A percentile compares a stretch with the other conserved stretches of the same genome.
Conservation (phyloP, 805 yeast species). For the Candida hungchunana region DNA sequence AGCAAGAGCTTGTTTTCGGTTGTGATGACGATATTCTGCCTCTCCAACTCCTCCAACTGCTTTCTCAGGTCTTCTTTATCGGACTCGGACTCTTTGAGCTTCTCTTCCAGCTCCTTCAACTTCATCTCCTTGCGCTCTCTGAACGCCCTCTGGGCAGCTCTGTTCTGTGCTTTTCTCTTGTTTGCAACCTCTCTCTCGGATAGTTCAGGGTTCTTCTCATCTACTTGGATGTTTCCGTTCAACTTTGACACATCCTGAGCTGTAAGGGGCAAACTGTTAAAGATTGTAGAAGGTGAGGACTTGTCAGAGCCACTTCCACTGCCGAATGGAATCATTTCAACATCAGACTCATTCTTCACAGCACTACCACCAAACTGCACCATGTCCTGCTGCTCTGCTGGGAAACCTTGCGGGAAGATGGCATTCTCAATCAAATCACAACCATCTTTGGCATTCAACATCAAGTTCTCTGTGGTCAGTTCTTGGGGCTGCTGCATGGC, state of each 20-base stretch:
- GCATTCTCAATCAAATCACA: conserved; percentile 19
- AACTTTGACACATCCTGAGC: conserved; percentile 9
- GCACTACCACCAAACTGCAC: not conserved
- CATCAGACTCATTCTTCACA: conserved; percentile 7
- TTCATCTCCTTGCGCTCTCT: conserved; percentile 75
- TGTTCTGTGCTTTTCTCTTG: conserved; percentile 70
- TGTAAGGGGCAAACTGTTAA: conserved; percentile 11
- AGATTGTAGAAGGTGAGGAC: conserved; percentile 19
- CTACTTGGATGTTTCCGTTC: conserved; percentile 6
- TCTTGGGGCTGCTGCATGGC: conserved; percentile 4
- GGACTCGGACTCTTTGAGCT: conserved; percentile 52
- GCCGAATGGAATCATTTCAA: conserved; percentile 4
- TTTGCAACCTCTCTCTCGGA: conserved; percentile 40
- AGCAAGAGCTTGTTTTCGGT: conserved; percentile 60
- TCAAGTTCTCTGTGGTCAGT: conserved; percentile 13
- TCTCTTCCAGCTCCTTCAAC: conserved; percentile 60
- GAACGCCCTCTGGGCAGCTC: conserved; percentile 87
- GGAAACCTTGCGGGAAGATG: conserved; percentile 7
- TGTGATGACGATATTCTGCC: conserved; percentile 50
- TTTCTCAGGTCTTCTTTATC: conserved; percentile 43
- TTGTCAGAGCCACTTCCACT: conserved; percentile 16
- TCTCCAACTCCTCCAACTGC: conserved; percentile 47
- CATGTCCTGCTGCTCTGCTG: no score
- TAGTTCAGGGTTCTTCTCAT: conserved; percentile 5
- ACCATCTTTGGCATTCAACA: conserved; percentile 17